These are phyloP conservation scores for Sphaerulina populicola DNA, from an alignment of 2,329 filamentous ascomycete species.

Conservation along the genomic window DNA sequence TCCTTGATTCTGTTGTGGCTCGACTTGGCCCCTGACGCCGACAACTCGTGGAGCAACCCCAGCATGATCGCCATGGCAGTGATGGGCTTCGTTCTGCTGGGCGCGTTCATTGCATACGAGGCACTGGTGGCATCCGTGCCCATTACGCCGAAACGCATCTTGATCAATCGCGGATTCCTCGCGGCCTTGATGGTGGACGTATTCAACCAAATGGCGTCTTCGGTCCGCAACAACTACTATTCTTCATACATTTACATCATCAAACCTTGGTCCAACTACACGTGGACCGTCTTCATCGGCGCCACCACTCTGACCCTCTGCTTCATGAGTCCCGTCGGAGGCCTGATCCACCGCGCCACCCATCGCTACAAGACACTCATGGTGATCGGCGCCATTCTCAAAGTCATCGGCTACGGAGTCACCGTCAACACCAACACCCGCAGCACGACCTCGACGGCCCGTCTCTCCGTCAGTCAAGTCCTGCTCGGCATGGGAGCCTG, in stretches of 20 bases:
- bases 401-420: conserved; percentile 35
- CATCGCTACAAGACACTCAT: conserved; percentile 40
- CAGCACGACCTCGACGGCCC: conserved; percentile 33
- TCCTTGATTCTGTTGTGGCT: conserved; percentile 21
- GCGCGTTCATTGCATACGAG: conserved; percentile 8
- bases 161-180: conserved; percentile 21
- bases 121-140: conserved; percentile 18
- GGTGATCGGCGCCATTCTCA: conserved; percentile 34
- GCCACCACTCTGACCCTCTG: conserved; percentile 37
- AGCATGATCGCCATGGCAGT: conserved; percentile 13
- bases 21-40: conserved; percentile 17
- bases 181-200: conserved; percentile 15
- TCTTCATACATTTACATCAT: conserved; percentile 35
- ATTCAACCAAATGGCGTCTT: conserved; percentile 18
- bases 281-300: conserved; percentile 38
- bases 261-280: conserved; percentile 38
- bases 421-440: conserved; percentile 25
- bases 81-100: conserved; percentile 5
- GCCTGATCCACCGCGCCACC: conserved; percentile 30
- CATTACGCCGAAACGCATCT: conserved; percentile 20
- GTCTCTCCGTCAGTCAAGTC: conserved; percentile 34
- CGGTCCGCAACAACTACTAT: conserved; percentile 17
- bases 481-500: conserved; percentile 35
- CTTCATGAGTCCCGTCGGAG: conserved; percentile 32
- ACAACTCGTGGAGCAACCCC: conserved; percentile 20